Conservation (phyloP, 2,329 filamentous ascomycete species). For the Penicillium sp. region DNA sequence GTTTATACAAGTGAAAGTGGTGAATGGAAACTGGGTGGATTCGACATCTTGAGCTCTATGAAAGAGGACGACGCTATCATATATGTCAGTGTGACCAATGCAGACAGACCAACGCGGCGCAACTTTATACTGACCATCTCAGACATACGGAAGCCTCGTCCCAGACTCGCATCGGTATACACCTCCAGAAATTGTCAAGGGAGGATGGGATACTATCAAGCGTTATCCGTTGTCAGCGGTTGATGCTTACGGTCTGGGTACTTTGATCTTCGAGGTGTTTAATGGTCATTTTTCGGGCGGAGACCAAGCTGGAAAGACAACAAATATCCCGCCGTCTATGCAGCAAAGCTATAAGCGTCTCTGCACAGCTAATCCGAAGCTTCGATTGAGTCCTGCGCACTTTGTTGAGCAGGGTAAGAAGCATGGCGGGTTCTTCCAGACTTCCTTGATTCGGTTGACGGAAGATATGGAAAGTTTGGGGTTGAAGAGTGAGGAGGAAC, state of each 20-base stretch:
- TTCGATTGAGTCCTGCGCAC: constrained; percentile 78
- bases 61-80: constrained; percentile 95
- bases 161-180: constrained; percentile 84
- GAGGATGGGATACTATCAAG: constrained; percentile 91
- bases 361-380: constrained; percentile 85
- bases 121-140: constrained; percentile 21
- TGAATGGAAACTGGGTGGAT: constrained; percentile 95
- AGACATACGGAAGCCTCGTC: constrained; percentile 85
- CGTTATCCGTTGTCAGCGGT: constrained; percentile 78
- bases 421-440: constrained; percentile 86
- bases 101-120: too few relatives aligned
- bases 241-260: constrained; percentile 85
- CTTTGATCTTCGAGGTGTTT: constrained; percentile 86
- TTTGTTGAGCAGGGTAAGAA: constrained; percentile 90
- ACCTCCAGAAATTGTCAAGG: constrained; percentile 81
- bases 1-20: constrained; percentile 94
- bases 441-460: constrained; percentile 85
- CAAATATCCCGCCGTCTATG: constrained; percentile 84
- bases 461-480: constrained; percentile 92
- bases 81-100: constrained; percentile 70
- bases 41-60: constrained; percentile 90
- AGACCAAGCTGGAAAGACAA: constrained; percentile 84
- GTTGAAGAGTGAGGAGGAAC: constrained; percentile 80
- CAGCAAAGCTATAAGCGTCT: constrained; percentile 89
- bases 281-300: constrained; percentile 78